Base-by-base conservation (phyloP, 2,329 filamentous ascomycete species). In the Aspergillus japonicus region DNA sequence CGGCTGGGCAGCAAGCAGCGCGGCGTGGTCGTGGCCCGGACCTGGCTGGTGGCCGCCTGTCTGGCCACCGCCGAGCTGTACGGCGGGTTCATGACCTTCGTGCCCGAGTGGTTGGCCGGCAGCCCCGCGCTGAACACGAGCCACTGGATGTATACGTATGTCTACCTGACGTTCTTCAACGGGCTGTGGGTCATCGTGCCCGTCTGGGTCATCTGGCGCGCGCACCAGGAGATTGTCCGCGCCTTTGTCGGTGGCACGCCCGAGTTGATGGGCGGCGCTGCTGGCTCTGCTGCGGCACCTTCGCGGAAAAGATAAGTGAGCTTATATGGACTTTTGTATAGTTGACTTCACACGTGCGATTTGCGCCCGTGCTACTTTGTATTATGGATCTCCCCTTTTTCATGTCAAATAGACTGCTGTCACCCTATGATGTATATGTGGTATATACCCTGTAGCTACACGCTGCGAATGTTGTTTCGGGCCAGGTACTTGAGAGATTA, bases 101-200 rank as follows among this genome's bases (percentile, higher is more conserved):
- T 81, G 47, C 86, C 86, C 35, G 86, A 89, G 70, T 88, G 85
- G 86, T 71, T 89, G 64, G 84, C 79, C 2, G 85, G 83, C 0
- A 83, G 77, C 50, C 75, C 81, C 16, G 84, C 84, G 66, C 73
- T 89, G 57, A 82, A 85, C 62, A 85, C 82, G 0, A 79, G 78
- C 31, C 85, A 87, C 62, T 84, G 81, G 64, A 85, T 88, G 72
- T 88, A 86, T 68, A 70, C 85, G 70, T 87, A 85, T 83, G 73
- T 88, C 11, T 88, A 88, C 66, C 72, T 89, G 63, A 73, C 83
- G 60, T 87, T 87, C 72, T 88, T 88, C 75, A 89, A 89, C 68
- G 82, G 78, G 19, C 73, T 88, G 3, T 88, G 85, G 85, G 85
- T 88, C 16, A 80, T 80, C 62, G 78, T 87, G 60, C 85, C 85